Conservation (phyloP, 768 basidiomycete species). For the Lyophyllum atratum region DNA sequence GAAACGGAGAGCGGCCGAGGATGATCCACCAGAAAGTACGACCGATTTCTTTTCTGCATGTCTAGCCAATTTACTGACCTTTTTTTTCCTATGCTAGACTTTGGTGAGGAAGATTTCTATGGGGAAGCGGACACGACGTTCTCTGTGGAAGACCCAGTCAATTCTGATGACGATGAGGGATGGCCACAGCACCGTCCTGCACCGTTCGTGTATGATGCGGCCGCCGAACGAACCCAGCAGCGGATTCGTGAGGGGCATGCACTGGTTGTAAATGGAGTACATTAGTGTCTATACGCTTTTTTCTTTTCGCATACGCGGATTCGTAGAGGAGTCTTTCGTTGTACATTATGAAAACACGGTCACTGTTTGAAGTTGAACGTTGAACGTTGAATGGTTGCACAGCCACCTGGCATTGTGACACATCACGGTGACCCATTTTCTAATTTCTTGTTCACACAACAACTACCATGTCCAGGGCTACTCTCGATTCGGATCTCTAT, state of each 20-base stretch:
- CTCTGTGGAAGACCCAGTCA: constrained; percentile 33
- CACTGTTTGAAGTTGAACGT: too few relatives aligned
- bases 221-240: constrained; percentile 75
- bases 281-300: constrained; percentile 29
- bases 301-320: too few relatives aligned
- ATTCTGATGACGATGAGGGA: constrained; percentile 47
- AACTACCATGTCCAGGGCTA: constrained; percentile 18
- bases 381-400: too few relatives aligned
- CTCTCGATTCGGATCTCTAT: constrained; percentile 37
- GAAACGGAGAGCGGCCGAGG: constrained; percentile 68
- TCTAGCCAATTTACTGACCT: neutral
- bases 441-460: neutral
- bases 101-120: constrained; percentile 61
- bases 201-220: constrained; percentile 90
- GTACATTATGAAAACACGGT: constrained; percentile 3
- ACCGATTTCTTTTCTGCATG: neutral
- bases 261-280: constrained; percentile 45
- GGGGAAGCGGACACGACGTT: constrained; percentile 38
- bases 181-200: constrained; percentile 48
- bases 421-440: neutral
- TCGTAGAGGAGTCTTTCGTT: neutral
- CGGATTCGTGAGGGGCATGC: constrained; percentile 47
- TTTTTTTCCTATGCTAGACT: constrained; percentile 20
- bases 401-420: constrained; percentile 10
- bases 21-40: constrained; percentile 51